Conservation (phyloP, 192 early-diverging fungal genomes). For the Paraglomus occultum region DNA sequence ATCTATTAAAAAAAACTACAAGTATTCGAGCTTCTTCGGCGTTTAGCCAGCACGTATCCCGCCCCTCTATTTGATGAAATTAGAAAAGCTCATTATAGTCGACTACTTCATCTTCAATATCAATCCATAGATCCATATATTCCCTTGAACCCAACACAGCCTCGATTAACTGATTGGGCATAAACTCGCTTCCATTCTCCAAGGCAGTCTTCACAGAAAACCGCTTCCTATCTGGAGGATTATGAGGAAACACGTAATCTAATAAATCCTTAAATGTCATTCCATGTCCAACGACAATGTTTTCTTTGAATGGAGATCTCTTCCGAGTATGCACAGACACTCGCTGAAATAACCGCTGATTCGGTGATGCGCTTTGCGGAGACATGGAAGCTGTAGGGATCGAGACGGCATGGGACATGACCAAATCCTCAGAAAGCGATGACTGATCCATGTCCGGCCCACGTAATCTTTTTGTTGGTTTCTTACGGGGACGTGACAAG, state of each 20-base stretch:
- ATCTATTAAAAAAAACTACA: no score
- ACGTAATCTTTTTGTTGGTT: no score
- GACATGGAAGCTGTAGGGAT: no score
- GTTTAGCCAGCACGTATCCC: no score
- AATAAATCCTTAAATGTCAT: slow-evolving; percentile 14
- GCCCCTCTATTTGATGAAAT: neutral
- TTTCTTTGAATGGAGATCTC: slow-evolving; percentile 11
- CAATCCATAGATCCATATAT: slow-evolving; percentile 11
- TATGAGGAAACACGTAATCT: slow-evolving; percentile 1
- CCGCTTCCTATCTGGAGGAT: slow-evolving; percentile 1
- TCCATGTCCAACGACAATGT: neutral
- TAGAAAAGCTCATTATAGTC: slow-evolving; percentile 23
- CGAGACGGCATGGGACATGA: no score
- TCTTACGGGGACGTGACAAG: no score
- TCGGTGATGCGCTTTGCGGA: no score
- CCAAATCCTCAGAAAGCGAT: no score
- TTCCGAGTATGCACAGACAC: slow-evolving; percentile 11
- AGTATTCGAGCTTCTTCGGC: no score
- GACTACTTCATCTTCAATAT: slow-evolving; percentile 1
- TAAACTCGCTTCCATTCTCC: neutral
- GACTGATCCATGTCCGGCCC: no score
- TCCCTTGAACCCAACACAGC: neutral
- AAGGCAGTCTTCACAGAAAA: slow-evolving; percentile 10
- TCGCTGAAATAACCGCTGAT: neutral
- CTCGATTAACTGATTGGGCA: neutral